Base-by-base conservation (phyloP, 2,329 filamentous ascomycete species). In the Neonectria punicea region DNA sequence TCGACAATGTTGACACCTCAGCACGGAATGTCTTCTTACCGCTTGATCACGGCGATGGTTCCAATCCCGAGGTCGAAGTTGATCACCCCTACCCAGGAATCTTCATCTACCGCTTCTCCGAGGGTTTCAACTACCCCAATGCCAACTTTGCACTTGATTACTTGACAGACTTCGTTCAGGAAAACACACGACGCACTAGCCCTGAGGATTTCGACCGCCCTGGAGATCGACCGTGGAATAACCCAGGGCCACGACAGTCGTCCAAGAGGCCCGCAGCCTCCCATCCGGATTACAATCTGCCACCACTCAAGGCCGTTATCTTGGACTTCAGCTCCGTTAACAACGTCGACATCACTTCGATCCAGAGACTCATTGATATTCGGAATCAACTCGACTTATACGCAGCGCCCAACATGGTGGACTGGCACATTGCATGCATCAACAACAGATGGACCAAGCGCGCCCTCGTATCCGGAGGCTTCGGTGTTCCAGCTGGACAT, bases 121-220 rank as follows among this genome's bases (percentile, higher is more conserved):
- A 98, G 81, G 93, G 94, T 47, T 97, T 97, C 85, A 97, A 96
- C 80, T 99, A 98, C 75, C 93, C 95, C 65, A 99, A 97, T 73
- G 94, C 94, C 20, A 93, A 93, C 74, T 90, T 93, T 77, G 94
- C 97, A 69, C 88, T 97, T 61, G 94, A 98, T 74, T 88, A 93
- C 74, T 84, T 97, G 55, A 87, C 89, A 2, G 80, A 85, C 2
- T 87, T 89, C 70, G 88, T 97, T 51, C 91, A 91, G 70, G 78
- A 84, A 47, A 81, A 90, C 65, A 97, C 94, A 2, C 89, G 92
- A 41, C 90, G 93, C 34, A 97, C 93, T 1, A 93, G 92, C 68
- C 83, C 89, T 0, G 83, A 91, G 61, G 82, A 85, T 2, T 97
- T 90, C 73, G 79, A 83, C 5, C 85, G 86, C 3, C 85, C 83